Conservation (phyloP, 2,329 filamentous ascomycete species). For the Leptographium wingfieldii region DNA sequence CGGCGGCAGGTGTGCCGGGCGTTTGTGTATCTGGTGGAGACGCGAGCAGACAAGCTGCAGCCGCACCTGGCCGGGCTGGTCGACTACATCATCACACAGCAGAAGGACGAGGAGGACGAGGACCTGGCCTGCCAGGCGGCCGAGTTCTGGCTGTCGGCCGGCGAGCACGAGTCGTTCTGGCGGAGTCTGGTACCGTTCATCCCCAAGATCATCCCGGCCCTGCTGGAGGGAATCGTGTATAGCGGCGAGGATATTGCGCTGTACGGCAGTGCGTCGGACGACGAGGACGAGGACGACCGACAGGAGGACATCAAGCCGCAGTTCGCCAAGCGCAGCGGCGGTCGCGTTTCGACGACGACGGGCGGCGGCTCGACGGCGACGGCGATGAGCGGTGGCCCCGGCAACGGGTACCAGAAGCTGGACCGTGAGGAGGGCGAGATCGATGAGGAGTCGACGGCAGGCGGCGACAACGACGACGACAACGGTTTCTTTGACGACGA, state of each 20-base stretch:
- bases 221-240: constrained; percentile 93
- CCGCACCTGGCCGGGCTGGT: constrained; percentile 82
- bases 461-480: constrained; percentile 65
- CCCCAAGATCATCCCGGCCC: constrained; percentile 72
- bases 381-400: constrained; percentile 33
- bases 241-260: constrained; percentile 83
- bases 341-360: no score
- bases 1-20: constrained; percentile 86
- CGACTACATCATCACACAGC: constrained; percentile 84
- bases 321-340: constrained; percentile 57
- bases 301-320: constrained; percentile 84
- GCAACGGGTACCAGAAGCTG: constrained; percentile 40
- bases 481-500: constrained; percentile 76
- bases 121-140: constrained; percentile 89
- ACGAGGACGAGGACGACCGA: constrained; percentile 84
- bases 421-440: constrained; percentile 54
- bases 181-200: constrained; percentile 66
- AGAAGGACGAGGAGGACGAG: constrained; percentile 72
- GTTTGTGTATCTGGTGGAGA: constrained; percentile 84
- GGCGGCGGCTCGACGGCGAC: constrained; percentile 25
- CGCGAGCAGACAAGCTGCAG: constrained; percentile 76
- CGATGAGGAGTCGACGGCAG: constrained; percentile 41
- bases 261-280: constrained; percentile 71
- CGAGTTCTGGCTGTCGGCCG: constrained; percentile 93
- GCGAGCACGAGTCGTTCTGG: constrained; percentile 74